Conservation (phyloP, 371 early-diverging fungal species). For the Apophysomyces sp. region DNA sequence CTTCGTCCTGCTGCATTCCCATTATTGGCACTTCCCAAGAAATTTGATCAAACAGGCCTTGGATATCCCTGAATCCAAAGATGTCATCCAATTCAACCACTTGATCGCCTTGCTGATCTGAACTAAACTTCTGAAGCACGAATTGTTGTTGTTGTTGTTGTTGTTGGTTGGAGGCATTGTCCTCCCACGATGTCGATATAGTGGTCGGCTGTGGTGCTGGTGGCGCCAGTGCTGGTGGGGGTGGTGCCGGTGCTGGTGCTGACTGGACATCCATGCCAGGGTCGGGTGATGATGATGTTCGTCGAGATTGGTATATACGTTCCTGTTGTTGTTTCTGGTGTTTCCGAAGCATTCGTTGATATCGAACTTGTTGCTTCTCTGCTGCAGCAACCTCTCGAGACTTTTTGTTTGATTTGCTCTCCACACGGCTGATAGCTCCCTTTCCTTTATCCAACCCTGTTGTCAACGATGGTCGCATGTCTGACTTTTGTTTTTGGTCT, state of each 20-base stretch:
- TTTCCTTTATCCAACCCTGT: not conserved
- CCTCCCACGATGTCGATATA: not conserved
- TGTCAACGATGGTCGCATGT: constrained; percentile 18
- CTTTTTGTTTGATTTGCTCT: not conserved
- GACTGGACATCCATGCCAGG: not conserved
- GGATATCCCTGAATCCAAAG: constrained; percentile 20
- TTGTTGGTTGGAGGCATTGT: not conserved
- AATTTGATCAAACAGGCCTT: not conserved
- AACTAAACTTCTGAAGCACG: constrained; percentile 42
- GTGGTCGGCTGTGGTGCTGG: not conserved
- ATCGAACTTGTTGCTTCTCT: not conserved
- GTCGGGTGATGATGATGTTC: not conserved
- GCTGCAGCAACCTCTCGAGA: not conserved
- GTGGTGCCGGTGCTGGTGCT: constrained; percentile 1
- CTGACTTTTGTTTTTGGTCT: constrained; percentile 26
- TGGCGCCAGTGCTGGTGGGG: not conserved
- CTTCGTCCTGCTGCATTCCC: not conserved
- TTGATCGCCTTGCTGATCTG: constrained; percentile 48
- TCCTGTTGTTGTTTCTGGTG: constrained; percentile 4
- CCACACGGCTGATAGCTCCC: not conserved
- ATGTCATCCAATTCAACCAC: constrained; percentile 44
- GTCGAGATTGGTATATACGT: not conserved
- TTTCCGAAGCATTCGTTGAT: constrained; percentile 2
- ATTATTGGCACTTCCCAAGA: not conserved
- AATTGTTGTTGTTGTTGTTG: constrained; percentile 10